Percentiles rank a stretch among this genome's conserved stretches.
phyloP scores from a whole-genome alignment of 2,329 filamentous ascomycete genomes.

The Curvularia sp. region DNA sequence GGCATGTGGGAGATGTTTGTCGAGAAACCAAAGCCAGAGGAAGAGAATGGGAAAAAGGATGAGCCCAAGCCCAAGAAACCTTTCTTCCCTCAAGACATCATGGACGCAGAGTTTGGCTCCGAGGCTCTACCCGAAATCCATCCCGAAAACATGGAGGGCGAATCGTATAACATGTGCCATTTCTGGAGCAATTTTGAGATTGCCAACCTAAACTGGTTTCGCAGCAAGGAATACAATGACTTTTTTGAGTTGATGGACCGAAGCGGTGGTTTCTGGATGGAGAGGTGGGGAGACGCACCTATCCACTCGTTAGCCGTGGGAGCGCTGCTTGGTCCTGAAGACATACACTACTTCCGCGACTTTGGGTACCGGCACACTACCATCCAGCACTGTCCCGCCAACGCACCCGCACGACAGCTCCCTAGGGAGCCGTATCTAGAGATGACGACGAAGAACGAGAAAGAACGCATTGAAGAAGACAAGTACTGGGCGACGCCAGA shows the following conservation, averaged over 20 bases:
- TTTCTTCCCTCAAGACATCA: constrained; percentile 79
- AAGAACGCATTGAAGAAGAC: constrained; percentile 87
- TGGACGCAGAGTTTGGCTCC: constrained; percentile 74
- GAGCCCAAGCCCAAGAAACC: constrained; percentile 70
- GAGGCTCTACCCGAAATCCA: constrained; percentile 81
- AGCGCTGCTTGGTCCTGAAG: constrained; percentile 76
- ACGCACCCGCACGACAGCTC: constrained; percentile 87
- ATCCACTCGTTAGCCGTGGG: constrained; percentile 97
- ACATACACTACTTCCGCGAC: constrained; percentile 99
- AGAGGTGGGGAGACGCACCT: constrained; percentile 97
- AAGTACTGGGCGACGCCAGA: constrained; percentile 95
- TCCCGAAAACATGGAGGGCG: constrained; percentile 92
- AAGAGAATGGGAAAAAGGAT: constrained; percentile 64
- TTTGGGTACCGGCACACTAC: constrained; percentile 98
- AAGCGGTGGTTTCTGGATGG: constrained; percentile 99
- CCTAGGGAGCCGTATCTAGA: constrained; percentile 82
- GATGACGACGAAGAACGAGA: constrained; percentile 79
- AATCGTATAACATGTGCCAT: constrained; percentile 99
- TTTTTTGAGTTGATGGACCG: constrained; percentile 99
- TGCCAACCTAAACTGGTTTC: constrained; percentile 91
- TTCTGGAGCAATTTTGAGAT: constrained; percentile 99
- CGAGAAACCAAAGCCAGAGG: constrained; percentile 71
- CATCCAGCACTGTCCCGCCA: constrained; percentile 97
- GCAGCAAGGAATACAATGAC: constrained; percentile 95
- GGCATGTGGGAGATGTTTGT: constrained; percentile 99